phyloP scores from a whole-genome alignment of 2,329 filamentous ascomycete genomes.

The Colletotrichum liriopes region DNA sequence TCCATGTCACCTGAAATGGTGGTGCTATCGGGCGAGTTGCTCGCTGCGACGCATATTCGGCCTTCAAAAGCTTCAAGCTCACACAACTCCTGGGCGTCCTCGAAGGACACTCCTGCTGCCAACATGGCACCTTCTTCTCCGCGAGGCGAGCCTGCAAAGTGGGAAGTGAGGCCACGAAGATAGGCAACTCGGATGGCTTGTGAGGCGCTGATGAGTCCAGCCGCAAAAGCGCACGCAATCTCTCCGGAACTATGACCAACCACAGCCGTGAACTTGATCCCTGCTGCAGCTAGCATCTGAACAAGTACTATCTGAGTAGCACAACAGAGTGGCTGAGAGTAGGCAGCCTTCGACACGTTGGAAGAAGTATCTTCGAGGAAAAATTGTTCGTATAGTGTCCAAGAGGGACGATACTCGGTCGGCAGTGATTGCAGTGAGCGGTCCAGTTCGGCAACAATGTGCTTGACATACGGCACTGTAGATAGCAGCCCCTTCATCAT shows the following conservation, averaged over 20 bases:
- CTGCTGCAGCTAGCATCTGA: conserved; percentile 48
- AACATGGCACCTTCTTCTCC: conserved; percentile 46
- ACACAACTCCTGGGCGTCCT: conserved; percentile 40
- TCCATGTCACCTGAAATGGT: conserved; percentile 49
- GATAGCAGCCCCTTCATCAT: conserved; percentile 45
- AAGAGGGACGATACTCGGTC: conserved; percentile 46
- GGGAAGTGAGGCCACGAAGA: conserved; percentile 41
- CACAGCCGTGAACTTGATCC: conserved; percentile 53
- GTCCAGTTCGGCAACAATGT: conserved; percentile 46
- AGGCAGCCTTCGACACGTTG: conserved; percentile 45
- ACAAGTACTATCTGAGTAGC: conserved; percentile 46
- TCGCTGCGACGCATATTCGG: conserved; percentile 45
- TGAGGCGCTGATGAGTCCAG: conserved; percentile 54
- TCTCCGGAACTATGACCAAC: conserved; percentile 67
- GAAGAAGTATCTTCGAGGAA: conserved; percentile 41
- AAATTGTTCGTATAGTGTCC: conserved; percentile 48
- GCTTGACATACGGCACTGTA: conserved; percentile 19
- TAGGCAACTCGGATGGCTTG: conserved; percentile 48
- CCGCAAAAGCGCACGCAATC: conserved; percentile 65
- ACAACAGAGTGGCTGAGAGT: conserved; percentile 37
- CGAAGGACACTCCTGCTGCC: conserved; percentile 44
- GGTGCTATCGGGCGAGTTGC: conserved; percentile 45
- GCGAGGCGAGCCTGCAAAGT: conserved; percentile 14
- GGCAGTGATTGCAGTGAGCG: conserved; percentile 42
- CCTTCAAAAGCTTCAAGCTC: conserved; percentile 38